phyloP scores from a whole-genome alignment of 208 protist genomes.

The Leishmania major region DNA sequence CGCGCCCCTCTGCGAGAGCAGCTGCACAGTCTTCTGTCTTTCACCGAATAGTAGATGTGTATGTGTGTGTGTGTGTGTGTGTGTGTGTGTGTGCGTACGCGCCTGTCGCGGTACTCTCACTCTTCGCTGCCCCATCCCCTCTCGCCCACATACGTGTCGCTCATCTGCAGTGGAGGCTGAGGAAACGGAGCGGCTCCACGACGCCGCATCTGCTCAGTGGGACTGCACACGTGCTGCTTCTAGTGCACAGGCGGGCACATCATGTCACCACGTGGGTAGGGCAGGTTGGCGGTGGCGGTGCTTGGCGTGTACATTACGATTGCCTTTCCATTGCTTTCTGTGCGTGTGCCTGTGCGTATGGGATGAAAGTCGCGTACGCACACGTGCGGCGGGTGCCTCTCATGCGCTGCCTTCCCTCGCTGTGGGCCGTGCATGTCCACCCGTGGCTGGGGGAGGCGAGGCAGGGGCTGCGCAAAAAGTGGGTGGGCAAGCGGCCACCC shows the following conservation, averaged over 20 bases:
- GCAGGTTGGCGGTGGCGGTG: neutral
- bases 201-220: neutral
- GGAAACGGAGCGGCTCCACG: neutral
- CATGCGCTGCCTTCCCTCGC: neutral
- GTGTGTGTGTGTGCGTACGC: too few relatives aligned
- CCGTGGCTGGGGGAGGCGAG: neutral
- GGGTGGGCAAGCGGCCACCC: neutral
- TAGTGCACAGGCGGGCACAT: neutral
- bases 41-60: neutral
- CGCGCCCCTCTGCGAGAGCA: conserved; percentile 78
- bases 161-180: neutral
- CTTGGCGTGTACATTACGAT: neutral
- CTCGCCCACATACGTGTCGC: neutral
- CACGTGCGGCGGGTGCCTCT: neutral
- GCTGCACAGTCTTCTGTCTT: conserved; percentile 60
- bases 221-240: neutral
- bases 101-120: neutral
- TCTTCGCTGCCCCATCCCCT: neutral
- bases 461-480: too few relatives aligned
- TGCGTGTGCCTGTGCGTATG: neutral
- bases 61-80: too few relatives aligned
- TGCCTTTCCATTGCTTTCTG: neutral
- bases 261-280: neutral
- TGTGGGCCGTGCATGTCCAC: neutral
- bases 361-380: neutral